Conservation (phyloP, 495 filamentous ascomycete genomes). For the Thermothielavioides terrestris region DNA sequence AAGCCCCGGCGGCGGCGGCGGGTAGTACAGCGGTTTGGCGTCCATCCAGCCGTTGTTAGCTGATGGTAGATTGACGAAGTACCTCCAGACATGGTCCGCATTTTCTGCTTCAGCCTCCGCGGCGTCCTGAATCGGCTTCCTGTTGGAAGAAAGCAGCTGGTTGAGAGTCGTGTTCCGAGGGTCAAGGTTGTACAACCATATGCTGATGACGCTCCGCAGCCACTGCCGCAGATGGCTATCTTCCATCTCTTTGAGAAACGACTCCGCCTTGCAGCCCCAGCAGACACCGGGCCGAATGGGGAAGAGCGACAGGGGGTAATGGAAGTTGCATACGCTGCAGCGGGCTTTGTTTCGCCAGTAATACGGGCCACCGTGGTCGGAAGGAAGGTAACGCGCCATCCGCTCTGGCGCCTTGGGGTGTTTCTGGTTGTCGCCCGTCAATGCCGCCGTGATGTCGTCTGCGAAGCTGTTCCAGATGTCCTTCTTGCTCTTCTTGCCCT, state of each 20-base stretch:
- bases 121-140: background rate
- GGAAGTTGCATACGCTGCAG: constrained; percentile 8
- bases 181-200: background rate
- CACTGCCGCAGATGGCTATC: constrained; percentile 19
- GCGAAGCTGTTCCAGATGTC: background rate
- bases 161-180: background rate
- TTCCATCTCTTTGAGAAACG: constrained; percentile 13
- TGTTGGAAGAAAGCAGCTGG: background rate
- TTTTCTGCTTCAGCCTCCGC: background rate
- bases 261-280: constrained; percentile 16
- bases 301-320: constrained; percentile 3
- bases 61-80: background rate
- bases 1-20: background rate
- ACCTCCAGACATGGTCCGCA: background rate
- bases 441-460: constrained; percentile 18
- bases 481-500: background rate
- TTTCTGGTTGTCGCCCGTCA: constrained; percentile 13
- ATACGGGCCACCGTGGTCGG: background rate
- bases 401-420: background rate
- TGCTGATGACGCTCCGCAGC: background rate
- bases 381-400: background rate
- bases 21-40: background rate
- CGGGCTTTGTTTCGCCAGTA: background rate
- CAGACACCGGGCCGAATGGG: background rate
- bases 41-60: background rate